These are phyloP conservation scores for Linnemannia elongata DNA, from an alignment of 192 early-diverging fungal genomes.

Conservation along the genomic window DNA sequence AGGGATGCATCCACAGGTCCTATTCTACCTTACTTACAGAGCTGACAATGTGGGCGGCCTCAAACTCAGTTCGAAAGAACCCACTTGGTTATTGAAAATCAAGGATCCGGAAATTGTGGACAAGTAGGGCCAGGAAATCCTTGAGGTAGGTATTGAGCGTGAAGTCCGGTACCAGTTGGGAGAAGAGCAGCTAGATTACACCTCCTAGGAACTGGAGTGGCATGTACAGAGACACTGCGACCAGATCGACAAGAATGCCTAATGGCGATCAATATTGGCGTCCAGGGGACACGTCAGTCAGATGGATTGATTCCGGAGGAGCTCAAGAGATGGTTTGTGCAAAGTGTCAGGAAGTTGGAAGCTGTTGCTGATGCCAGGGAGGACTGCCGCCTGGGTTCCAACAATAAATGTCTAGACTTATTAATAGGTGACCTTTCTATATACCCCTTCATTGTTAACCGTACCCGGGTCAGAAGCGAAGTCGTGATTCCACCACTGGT, in stretches of 20 bases:
- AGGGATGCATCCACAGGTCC: conserved; percentile 13
- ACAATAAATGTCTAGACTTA: conserved; percentile 65
- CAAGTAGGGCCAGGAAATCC: conserved; percentile 11
- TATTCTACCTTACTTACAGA: conserved; percentile 16
- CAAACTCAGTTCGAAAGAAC: conserved; percentile 51
- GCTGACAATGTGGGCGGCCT: conserved; percentile 16
- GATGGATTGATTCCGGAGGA: conserved; percentile 52
- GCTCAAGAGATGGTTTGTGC: conserved; percentile 37
- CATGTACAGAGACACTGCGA: conserved; percentile 41
- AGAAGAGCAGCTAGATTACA: conserved; percentile 58
- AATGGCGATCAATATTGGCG: conserved; percentile 8
- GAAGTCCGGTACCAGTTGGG: conserved; percentile 16
- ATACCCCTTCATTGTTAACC: conserved; percentile 51
- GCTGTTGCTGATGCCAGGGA: conserved; percentile 40
- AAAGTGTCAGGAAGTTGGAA: conserved; percentile 47
- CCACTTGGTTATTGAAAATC: conserved; percentile 51
- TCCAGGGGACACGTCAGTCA: conserved; percentile 22
- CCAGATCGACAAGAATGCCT: conserved; percentile 14
- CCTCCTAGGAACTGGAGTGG: conserved; percentile 60
- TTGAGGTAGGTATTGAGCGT: background rate
- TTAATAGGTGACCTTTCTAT: conserved; percentile 68
- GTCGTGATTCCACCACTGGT: conserved; percentile 10
- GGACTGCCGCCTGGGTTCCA: conserved; percentile 63
- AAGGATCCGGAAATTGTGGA: conserved; percentile 36
- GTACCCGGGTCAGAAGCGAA: background rate